Evolutionary conservation across 1,139 yeast genomes (phyloP).

Genomic region (Geotrichum macrosporum): DNA sequence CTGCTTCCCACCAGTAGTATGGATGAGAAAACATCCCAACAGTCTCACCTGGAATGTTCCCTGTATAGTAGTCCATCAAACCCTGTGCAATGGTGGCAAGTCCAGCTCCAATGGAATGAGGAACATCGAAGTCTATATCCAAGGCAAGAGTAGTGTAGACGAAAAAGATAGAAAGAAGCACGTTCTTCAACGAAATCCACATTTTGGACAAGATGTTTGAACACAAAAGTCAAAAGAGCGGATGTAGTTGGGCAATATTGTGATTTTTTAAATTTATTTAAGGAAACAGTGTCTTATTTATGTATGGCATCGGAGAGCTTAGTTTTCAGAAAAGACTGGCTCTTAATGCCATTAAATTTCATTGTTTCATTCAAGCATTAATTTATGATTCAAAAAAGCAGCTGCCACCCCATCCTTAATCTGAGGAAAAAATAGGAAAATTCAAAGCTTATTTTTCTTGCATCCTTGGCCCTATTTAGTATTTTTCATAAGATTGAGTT

Average conservation of each 20-base stretch:
- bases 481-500: no score
- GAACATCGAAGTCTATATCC: slow-evolving; percentile 26
- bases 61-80: slow-evolving; percentile 79
- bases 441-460: neutral
- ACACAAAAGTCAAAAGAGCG: neutral
- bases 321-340: neutral
- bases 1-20: slow-evolving; percentile 94
- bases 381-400: neutral
- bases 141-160: slow-evolving; percentile 9
- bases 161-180: neutral
- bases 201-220: neutral
- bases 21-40: slow-evolving; percentile 74
- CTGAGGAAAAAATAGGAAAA: neutral
- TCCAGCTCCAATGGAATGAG: slow-evolving; percentile 38
- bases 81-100: slow-evolving; percentile 52
- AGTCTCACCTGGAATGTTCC: slow-evolving; percentile 57
- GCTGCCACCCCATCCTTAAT: neutral
- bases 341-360: neutral
- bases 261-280: no score
- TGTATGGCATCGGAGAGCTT: neutral
- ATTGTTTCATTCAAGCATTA: neutral
- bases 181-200: neutral
- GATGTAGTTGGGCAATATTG: neutral
- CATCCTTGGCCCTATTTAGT: no score
- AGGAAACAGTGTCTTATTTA: neutral